These are phyloP conservation scores for Chaetomium tenue DNA, from an alignment of 495 filamentous ascomycete species.

Conservation along the genomic window DNA sequence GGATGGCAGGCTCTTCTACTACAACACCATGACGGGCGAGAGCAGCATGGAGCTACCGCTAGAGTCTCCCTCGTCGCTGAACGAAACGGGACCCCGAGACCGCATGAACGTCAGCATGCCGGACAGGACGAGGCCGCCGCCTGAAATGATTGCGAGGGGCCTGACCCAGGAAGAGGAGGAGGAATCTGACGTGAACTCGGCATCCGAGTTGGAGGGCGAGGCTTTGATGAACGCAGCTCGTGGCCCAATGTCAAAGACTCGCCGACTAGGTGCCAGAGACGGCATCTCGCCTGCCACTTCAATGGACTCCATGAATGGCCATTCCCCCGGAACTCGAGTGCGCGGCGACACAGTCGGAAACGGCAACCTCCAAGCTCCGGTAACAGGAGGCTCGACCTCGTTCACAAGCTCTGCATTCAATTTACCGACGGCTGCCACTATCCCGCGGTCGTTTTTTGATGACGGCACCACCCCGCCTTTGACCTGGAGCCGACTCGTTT, in stretches of 20 bases:
- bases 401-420: slow-evolving; percentile 61
- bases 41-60: slow-evolving; percentile 91
- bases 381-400: slow-evolving; percentile 62
- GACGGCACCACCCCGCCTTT: slow-evolving; percentile 70
- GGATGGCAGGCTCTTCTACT: slow-evolving; percentile 93
- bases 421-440: slow-evolving; percentile 56
- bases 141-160: slow-evolving; percentile 88
- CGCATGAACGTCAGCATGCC: slow-evolving; percentile 83
- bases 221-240: slow-evolving; percentile 49
- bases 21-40: slow-evolving; percentile 92
- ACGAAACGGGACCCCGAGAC: slow-evolving; percentile 82
- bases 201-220: slow-evolving; percentile 78
- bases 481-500: slow-evolving; percentile 83
- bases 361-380: slow-evolving; percentile 49
- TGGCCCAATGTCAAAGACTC: slow-evolving; percentile 46
- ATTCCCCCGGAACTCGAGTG: slow-evolving; percentile 48
- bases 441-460: slow-evolving; percentile 80
- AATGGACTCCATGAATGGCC: slow-evolving; percentile 78
- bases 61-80: slow-evolving; percentile 77
- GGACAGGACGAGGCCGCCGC: slow-evolving; percentile 83
- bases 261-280: slow-evolving; percentile 64
- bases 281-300: slow-evolving; percentile 86
- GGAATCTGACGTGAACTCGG: slow-evolving; percentile 70
- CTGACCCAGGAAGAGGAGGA: slow-evolving; percentile 82
- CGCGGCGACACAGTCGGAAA: slow-evolving; percentile 51